Evolutionary conservation across 257 asterid species (phyloP).

Genomic region (Jacaranda copaia): DNA sequence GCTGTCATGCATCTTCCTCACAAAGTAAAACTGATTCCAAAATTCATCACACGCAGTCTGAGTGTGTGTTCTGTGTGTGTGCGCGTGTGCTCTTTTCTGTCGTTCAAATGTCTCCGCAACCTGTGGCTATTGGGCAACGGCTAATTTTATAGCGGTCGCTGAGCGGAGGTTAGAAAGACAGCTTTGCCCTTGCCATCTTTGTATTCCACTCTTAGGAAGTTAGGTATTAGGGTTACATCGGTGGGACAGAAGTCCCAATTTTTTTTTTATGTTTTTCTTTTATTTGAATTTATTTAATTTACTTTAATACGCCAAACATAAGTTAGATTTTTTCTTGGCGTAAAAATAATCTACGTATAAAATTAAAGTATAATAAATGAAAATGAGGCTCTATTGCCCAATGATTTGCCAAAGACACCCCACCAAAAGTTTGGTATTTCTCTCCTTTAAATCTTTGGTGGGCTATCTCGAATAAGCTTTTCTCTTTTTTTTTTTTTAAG

Average conservation of each 20-base stretch:
- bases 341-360: not conserved
- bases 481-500: not conserved
- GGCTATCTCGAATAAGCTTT: not conserved
- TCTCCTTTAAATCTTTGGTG: too few relatives aligned
- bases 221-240: slow-evolving; percentile 13
- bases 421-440: not conserved
- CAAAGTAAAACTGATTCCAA: not conserved
- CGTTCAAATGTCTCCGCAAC: not conserved
- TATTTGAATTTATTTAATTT: too few relatives aligned
- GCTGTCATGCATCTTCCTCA: slow-evolving; percentile 21
- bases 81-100: not conserved
- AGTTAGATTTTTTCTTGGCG: not conserved
- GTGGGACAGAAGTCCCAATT: not conserved
- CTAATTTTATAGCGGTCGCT: slow-evolving; percentile 9
- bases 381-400: not conserved
- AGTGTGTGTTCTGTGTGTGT: slow-evolving; percentile 3
- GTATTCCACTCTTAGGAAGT: not conserved
- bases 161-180: slow-evolving; percentile 7
- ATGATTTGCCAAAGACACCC: not conserved
- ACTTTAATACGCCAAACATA: too few relatives aligned
- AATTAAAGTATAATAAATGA: not conserved
- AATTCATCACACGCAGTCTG: not conserved
- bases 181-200: slow-evolving; percentile 20
- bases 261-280: not conserved
- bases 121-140: slow-evolving; percentile 36